A percentile compares a stretch with the other conserved stretches of the same genome.
These are phyloP conservation scores for Wickerhamiella bombiphila DNA, from an alignment of 805 yeast species.

Conservation along the genomic window DNA sequence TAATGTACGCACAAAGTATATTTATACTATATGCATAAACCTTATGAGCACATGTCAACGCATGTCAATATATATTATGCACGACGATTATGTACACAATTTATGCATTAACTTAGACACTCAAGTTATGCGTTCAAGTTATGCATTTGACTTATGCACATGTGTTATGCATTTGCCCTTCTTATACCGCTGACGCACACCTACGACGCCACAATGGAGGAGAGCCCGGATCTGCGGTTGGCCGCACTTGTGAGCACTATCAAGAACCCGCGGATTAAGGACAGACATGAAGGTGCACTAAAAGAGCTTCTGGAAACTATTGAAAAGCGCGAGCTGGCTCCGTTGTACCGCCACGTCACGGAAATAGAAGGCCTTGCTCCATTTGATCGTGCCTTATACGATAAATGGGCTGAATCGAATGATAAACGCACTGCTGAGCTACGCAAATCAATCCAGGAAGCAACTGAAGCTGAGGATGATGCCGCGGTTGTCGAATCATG, in stretches of 20 bases:
- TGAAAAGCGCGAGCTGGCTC: slow-evolving; percentile 53
- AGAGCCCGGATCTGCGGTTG: slow-evolving; percentile 56
- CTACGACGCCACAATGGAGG: slow-evolving; percentile 21
- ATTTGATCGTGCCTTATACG: slow-evolving; percentile 36
- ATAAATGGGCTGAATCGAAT: slow-evolving; percentile 44
- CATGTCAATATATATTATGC: no score
- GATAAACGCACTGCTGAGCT: slow-evolving; percentile 36
- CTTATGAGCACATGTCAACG: no score
- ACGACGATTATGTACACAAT: no score
- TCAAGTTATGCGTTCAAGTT: no score
- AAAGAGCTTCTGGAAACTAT: slow-evolving; percentile 40
- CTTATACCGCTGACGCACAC: no score
- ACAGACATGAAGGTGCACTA: slow-evolving; percentile 31
- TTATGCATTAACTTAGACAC: no score
- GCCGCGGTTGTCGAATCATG: slow-evolving; percentile 63
- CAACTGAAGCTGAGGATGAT: slow-evolving; percentile 75
- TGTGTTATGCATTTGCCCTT: no score
- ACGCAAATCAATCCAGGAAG: slow-evolving; percentile 33
- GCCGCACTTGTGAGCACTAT: slow-evolving; percentile 69
- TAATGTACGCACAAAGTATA: no score
- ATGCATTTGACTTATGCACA: no score
- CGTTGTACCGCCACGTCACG: slow-evolving; percentile 49
- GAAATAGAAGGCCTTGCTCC: slow-evolving; percentile 29
- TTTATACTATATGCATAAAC: no score
- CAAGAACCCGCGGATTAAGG: slow-evolving; percentile 27